Evolutionary conservation across 306 rosid species (phyloP), one percentile per base, ranked within the genome.

Genomic region (Bauhinia variegata): DNA sequence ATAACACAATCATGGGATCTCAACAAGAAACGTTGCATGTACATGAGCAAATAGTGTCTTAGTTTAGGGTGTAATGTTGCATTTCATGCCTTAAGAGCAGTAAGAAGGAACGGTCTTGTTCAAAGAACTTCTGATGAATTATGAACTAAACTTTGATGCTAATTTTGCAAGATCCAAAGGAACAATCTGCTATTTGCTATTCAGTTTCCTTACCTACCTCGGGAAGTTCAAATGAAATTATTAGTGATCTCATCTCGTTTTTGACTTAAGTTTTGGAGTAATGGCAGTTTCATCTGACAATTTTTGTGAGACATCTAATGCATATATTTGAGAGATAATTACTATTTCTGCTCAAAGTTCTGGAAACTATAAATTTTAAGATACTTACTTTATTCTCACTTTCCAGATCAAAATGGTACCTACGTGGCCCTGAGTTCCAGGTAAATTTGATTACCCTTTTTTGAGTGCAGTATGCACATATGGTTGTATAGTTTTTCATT

Each of bases 331-430:
- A 12, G 19, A 66, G 50, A 67, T 39, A 42, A 7, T 51, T 32
- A 75, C 43, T 11, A 39, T 39, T 31, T 64, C 30, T 49, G 17
- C 18, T 41, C 6, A 30, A 44, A 32, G 11, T 41, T 5, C 48
- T 36, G 9, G 8, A 36, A 2, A 8, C 8, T 6, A 5, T 36
- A 36, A 5, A 36, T 36, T 5, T 8, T 3, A 5, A 36, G 41
- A 36, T 5, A 36, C 41, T 69, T 60, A 54, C 8, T 71, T 65
- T 15, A 54, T 51, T 65, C 55, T 72, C 56, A 18, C 15, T 76
- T 75, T 73, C 57, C 93, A 90, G 99, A 93, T 88, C 79, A 34
- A 76, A 82, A 77, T 53, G 86, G 82, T 31, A 69, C 14, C 78
- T 90, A 60, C 65, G 81, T 55, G 55, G 32, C 75, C 58, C 71